Conservation (phyloP, 129 eudicot species). For the Flaveria trinervia region DNA sequence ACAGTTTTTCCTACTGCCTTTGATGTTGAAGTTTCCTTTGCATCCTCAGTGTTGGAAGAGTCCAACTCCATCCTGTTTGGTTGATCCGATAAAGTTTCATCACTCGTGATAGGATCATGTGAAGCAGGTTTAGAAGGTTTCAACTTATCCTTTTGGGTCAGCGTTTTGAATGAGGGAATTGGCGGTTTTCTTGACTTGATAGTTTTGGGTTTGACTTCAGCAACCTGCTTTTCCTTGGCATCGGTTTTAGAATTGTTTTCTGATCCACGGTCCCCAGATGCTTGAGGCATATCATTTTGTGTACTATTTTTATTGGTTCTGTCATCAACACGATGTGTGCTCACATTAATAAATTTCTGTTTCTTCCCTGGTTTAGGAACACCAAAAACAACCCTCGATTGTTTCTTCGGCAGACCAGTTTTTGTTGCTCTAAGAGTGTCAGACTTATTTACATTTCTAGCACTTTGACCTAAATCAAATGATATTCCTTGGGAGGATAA, state of each 20-base stretch:
- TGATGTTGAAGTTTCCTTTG: slow-evolving; percentile 45
- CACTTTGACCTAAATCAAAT: slow-evolving; percentile 57
- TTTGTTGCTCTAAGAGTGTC: slow-evolving; percentile 51
- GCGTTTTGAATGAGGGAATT: slow-evolving; percentile 45
- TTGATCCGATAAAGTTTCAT: slow-evolving; percentile 39
- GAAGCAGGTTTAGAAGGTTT: slow-evolving; percentile 35
- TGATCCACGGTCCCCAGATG: slow-evolving; percentile 48
- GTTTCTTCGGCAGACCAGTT: slow-evolving; percentile 61
- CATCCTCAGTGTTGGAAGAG: slow-evolving; percentile 42
- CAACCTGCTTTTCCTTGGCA: slow-evolving; percentile 61
- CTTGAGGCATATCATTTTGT: slow-evolving; percentile 54
- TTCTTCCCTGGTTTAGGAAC: slow-evolving; percentile 97
- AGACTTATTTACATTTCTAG: slow-evolving; percentile 45
- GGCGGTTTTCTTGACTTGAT: slow-evolving; percentile 54
- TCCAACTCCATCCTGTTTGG: slow-evolving; percentile 33
- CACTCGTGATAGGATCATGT: slow-evolving; percentile 25
- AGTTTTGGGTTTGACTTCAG: slow-evolving; percentile 49
- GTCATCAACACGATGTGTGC: slow-evolving; percentile 71
- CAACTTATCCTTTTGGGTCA: slow-evolving; percentile 45
- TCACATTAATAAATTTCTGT: slow-evolving; percentile 89
- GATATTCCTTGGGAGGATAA: slow-evolving; percentile 46
- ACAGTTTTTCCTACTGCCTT: slow-evolving; percentile 40
- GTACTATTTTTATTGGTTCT: slow-evolving; percentile 42
- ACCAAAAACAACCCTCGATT: slow-evolving; percentile 81
- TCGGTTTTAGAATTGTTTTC: slow-evolving; percentile 42